Evolutionary conservation across 352 stramenopile genomes (phyloP), one percentile per base, ranked within the genome.

Genomic region (Globisporangium acanthophoron): DNA sequence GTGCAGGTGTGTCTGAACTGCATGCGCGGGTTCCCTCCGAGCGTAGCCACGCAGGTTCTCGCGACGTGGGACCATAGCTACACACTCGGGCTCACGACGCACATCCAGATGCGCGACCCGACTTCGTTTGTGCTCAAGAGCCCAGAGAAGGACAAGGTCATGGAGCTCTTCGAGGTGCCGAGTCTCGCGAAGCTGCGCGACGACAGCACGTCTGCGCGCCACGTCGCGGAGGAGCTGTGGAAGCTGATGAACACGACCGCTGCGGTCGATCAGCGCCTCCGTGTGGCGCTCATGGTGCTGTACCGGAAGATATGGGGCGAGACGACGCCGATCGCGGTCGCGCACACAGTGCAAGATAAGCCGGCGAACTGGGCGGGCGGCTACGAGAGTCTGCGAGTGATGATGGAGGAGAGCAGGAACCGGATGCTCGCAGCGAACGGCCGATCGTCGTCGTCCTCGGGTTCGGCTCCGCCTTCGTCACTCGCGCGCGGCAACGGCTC

Each of bases 341-440:
- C 81, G 6, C 83, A 92, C 65, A 92, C 81, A 1, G 85, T 93
- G 47, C 79, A 90, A 46, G 83, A 94, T 35, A 94, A 94, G 46
- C 62, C 73, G 5, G 62, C 67, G 21, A 81, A 91, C 58, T 94
- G 80, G 79, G 83, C 85, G 0, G 83, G 85, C 13, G 83, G 85
- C 29, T 94, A 90, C 50, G 83, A 93, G 54, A 90, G 78, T 39
- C 66, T 94, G 54, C 80, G 85, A 8, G 52, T 82, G 15, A 85
- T 94, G 67, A 92, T 94, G 76, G 85, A 94, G 54, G 80, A 92
- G 41, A 94, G 76, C 67, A 90, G 87, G 72, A 87, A 72, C 56
- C 75, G 78, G 4, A 53, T 73, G 52, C 39, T 82, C 31, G 71
- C 67, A 29, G 65, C 67, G 48, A 62, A 52, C 21, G 62, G 64